Base-by-base conservation (phyloP, 352 stramenopile genomes). In the Phytophthora rubi region DNA sequence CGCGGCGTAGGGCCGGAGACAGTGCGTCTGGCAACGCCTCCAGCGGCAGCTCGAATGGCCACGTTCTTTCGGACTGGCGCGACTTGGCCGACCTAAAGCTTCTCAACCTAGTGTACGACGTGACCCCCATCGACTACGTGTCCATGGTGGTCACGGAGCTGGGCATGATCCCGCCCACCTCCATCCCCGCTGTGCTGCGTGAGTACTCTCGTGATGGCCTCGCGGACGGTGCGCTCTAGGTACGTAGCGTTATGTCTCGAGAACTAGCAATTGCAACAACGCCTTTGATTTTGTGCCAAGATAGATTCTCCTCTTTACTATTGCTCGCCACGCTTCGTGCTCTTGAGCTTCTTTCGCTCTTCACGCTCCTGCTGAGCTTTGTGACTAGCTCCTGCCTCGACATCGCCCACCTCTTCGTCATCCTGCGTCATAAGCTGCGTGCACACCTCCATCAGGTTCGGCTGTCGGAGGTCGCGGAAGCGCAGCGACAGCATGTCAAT, bases 111-210 rank as follows among this genome's bases (percentile, higher is more conserved):
- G 82, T 86, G 66, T 98, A 98, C 78, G 97, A 99, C 82, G 86
- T 99, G 61, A 99, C 97, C 45, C 97, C 97, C 23, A 95, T 97
- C 44, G 89, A 98, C 53, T 98, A 98, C 81, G 94, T 99, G 52
- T 98, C 89, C 56, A 96, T 98, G 62, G 95, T 99, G 44, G 94
- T 99, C 37, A 99, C 98, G 16, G 98, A 99, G 79, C 86, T 99
- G 26, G 97, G 97, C 26, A 98, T 99, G 79, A 93, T 99, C 52
- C 97, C 98, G n/a, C 94, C 97, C 2, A 98, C 96, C 39, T 98
- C 94, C 71, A 95, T 99, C 57, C 97, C 97, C 18, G 97, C 99
- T 37, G 89, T 99, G 55, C 80, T 99, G 57, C 86, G 97, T 61
- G 98, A 99, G 77, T 94, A 94, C 70, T 89, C 83, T 51, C 86